These are phyloP conservation scores for Monilinia aucupariae DNA, from an alignment of 2,329 filamentous ascomycete species.

Conservation along the genomic window DNA sequence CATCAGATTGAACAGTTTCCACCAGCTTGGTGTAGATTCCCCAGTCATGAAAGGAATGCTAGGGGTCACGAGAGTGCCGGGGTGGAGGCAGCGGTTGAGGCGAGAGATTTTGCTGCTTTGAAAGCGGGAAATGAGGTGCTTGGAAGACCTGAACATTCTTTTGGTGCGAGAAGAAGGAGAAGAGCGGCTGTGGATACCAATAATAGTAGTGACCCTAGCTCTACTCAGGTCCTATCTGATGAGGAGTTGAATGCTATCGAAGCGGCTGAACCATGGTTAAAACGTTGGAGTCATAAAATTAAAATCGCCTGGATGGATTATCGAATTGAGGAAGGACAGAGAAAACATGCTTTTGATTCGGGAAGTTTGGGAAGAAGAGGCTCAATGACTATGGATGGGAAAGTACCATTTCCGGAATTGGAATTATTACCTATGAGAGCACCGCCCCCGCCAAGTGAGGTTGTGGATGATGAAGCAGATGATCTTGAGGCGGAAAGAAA, in stretches of 20 bases:
- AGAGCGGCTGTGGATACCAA: neutral
- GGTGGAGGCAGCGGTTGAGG: conserved; percentile 20
- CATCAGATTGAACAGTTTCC: conserved; percentile 23
- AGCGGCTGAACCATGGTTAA: conserved; percentile 4
- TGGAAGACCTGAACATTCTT: conserved; percentile 23
- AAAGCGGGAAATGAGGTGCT: conserved; percentile 22
- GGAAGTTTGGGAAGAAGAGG: conserved; percentile 25
- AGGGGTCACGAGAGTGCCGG: conserved; percentile 24
- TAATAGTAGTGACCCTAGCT: neutral
- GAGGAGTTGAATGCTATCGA: conserved; percentile 12
- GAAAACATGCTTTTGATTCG: neutral
- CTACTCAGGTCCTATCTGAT: neutral
- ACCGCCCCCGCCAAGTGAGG: conserved; percentile 17
- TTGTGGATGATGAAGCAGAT: conserved; percentile 17
- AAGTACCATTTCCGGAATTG: conserved; percentile 31
- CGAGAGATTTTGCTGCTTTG: conserved; percentile 20
- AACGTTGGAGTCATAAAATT: conserved; percentile 3
- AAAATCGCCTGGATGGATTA: conserved; percentile 13
- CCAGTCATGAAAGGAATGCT: conserved; percentile 29
- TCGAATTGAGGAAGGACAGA: neutral
- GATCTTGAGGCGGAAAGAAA: conserved; percentile 16
- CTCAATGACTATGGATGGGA: conserved; percentile 25
- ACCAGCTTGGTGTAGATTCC: conserved; percentile 29
- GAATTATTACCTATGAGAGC: conserved; percentile 27
- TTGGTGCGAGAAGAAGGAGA: conserved; percentile 22